Evolutionary conservation across 225 moss, liverwort and hornwort genomes (phyloP).

Genomic region (Marchantia paleacea): DNA sequence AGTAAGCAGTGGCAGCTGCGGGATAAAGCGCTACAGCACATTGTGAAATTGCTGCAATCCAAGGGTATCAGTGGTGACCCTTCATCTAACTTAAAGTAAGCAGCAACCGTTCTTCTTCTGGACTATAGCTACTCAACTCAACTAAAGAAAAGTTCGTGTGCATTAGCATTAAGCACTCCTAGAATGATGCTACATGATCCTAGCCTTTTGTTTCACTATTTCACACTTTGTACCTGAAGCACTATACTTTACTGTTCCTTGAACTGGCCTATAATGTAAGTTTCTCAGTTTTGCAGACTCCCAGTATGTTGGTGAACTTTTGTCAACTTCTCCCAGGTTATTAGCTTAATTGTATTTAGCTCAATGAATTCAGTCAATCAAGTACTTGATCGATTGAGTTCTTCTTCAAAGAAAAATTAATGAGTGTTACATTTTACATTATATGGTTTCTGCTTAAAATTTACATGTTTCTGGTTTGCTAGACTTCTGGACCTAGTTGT

Average conservation of each 20-base stretch:
- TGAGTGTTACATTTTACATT: no score
- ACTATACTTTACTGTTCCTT: background rate
- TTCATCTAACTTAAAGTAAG: slow-evolving; percentile 63
- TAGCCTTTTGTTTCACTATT: background rate
- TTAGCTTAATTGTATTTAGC: no score
- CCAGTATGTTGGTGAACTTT: background rate
- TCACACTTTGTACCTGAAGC: background rate
- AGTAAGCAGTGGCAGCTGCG: slow-evolving; percentile 98
- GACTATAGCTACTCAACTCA: background rate
- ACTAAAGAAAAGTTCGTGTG: background rate
- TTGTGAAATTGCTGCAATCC: slow-evolving; percentile 58
- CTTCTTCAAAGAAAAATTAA: background rate
- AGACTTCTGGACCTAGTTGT: slow-evolving; percentile 62
- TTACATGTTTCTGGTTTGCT: slow-evolving; percentile 1
- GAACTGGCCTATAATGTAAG: background rate
- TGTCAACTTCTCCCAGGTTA: background rate
- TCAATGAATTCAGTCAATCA: no score
- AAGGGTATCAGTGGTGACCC: slow-evolving; percentile 42
- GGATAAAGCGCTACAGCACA: slow-evolving; percentile 72
- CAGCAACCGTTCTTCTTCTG: background rate
- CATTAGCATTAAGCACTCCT: background rate
- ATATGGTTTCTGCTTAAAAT: no score
- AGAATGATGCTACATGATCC: background rate
- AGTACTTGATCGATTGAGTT: no score
- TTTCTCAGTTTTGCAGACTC: background rate